These are phyloP conservation scores for Phytophthora meadii DNA, from an alignment of 352 stramenopile species.

Conservation along the genomic window DNA sequence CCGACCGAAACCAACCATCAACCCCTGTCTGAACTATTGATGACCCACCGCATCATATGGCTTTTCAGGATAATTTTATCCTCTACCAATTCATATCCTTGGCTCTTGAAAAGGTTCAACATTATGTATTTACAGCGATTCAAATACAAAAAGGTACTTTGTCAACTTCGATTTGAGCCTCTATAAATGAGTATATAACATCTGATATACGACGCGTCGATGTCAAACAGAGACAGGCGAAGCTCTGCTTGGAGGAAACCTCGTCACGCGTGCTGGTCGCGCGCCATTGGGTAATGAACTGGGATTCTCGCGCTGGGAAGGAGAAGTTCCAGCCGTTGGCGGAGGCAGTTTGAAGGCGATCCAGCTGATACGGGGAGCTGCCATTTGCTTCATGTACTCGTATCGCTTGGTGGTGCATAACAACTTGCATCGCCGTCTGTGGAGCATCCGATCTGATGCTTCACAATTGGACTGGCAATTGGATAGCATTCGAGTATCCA, in stretches of 20 bases:
- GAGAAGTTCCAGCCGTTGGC: not conserved
- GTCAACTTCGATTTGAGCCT: not conserved
- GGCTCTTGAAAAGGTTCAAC: not conserved
- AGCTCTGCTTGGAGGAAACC: conserved; percentile 4
- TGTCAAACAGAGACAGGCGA: conserved; percentile 7
- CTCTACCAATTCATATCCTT: conserved; percentile 4
- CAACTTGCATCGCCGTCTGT: too few relatives aligned
- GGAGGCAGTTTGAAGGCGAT: too few relatives aligned
- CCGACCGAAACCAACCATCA: not conserved
- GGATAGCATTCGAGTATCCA: not conserved
- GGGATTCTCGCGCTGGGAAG: not conserved
- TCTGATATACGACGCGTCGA: conserved; percentile 25
- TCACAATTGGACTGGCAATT: not conserved
- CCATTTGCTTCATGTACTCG: not conserved
- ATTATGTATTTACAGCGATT: not conserved
- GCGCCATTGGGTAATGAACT: conserved; percentile 11
- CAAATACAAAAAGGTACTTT: not conserved
- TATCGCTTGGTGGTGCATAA: too few relatives aligned
- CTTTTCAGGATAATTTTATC: conserved; percentile 8
- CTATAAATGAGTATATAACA: conserved; percentile 22
- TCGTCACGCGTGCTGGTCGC: conserved; percentile 12
- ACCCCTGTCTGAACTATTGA: conserved; percentile 25
- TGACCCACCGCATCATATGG: conserved; percentile 19
- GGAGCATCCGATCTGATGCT: too few relatives aligned
- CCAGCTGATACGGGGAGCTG: not conserved